Evolutionary conservation across 2,329 filamentous ascomycete species (phyloP), one percentile per base, ranked within the genome.

Genomic region (Endothia cerciana): DNA sequence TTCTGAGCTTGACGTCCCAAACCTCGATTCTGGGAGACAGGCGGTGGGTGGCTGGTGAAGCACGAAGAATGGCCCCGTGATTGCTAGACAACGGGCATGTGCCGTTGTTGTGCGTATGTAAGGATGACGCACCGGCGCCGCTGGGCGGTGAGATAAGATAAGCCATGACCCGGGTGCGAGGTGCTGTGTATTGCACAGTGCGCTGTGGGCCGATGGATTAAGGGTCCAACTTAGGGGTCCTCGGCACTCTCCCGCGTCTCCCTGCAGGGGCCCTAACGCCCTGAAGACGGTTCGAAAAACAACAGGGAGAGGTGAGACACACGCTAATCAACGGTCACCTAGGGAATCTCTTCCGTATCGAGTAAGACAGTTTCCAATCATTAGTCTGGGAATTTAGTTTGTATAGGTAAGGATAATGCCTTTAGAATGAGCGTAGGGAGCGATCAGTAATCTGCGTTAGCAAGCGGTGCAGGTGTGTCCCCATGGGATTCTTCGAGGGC

Each of bases 141-240:
- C 45, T 30, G 3, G 13, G 51, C 33, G 55, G 22, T 40, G 30
- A 10, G 55, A 58, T 58, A 58, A 58, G 55, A 58, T 58, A 58
- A 58, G 17, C 15, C 53, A 36, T n/a, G 17, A 56, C 19, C 28
- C 22, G n/a, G 28, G 47, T 25, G 47, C 47, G 22, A 30, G 17
- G 11, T 17, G 13, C 47, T 17, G 25, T 30, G 11, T 17, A 15
- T 22, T 17, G 25, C 17, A 51, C 47, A 51, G 47, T 51, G 22
- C 5, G 15, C 47, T 30, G 47, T 25, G 25, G 45, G n/a, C 7
- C 25, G 40, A n/a, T n/a, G 25, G 28, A 6, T 51, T 51, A 17
- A 51, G 47, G 47, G 47, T 51, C 47, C 45, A 49, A 49, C 15
- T 49, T 25, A 49, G 45, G 45, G 45, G 45, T 49, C 45, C 45